phyloP scores from a whole-genome alignment of 2,329 filamentous ascomycete species.

The Trichocomaceae sp. region DNA sequence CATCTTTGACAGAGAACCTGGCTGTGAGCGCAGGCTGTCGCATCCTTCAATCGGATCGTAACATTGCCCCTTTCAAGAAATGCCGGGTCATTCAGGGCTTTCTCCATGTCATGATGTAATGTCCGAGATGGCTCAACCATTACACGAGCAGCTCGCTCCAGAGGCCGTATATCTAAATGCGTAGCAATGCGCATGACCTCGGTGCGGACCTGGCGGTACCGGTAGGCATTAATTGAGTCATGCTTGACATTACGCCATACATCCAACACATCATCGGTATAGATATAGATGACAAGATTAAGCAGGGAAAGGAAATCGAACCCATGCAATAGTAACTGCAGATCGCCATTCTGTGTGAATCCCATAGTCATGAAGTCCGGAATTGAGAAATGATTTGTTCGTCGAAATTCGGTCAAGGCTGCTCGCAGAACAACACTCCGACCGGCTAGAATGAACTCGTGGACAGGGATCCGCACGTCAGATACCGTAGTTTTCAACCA shows the following conservation, averaged over 20 bases:
- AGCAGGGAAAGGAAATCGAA: constrained; percentile 73
- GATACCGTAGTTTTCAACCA: constrained; percentile 54
- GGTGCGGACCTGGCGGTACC: constrained; percentile 70
- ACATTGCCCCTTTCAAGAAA: constrained; percentile 79
- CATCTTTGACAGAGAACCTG: constrained; percentile 73
- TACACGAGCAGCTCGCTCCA: constrained; percentile 71
- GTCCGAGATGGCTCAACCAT: constrained; percentile 61
- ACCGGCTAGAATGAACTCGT: constrained; percentile 71
- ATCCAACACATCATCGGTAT: constrained; percentile 72
- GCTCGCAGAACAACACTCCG: constrained; percentile 64
- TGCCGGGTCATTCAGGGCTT: constrained; percentile 58
- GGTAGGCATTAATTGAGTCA: constrained; percentile 57
- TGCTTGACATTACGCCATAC: constrained; percentile 76
- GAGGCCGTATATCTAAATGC: constrained; percentile 59
- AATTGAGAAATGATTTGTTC: constrained; percentile 49
- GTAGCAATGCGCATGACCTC: constrained; percentile 85
- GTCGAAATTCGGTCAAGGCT: constrained; percentile 53
- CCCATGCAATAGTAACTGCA: constrained; percentile 59
- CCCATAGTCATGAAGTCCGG: constrained; percentile 57
- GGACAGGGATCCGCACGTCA: constrained; percentile 67
- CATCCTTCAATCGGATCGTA: constrained; percentile 68
- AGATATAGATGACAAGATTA: constrained; percentile 72
- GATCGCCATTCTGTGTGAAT: constrained; percentile 45
- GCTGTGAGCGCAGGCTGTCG: constrained; percentile 65
- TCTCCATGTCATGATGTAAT: constrained; percentile 62